Base-by-base conservation (phyloP, 2,329 filamentous ascomycete species). In the Claviceps sp. region DNA sequence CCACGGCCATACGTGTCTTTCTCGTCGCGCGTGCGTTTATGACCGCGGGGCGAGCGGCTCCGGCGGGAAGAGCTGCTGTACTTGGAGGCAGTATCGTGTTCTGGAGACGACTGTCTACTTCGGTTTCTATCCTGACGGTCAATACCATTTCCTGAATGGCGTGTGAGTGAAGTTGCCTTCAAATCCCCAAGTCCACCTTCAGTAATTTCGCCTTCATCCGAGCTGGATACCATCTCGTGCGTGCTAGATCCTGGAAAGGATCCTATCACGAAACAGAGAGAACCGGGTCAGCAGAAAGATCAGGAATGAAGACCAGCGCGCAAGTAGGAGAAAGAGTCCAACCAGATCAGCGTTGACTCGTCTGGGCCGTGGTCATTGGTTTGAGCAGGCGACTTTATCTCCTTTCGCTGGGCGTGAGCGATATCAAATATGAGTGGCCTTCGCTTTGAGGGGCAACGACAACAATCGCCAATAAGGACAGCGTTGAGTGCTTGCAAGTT, bases 111-210 rank as follows among this genome's bases (percentile, higher is more conserved):
- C 61, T 71, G 65, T 75, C 74, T 78, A 67, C 70, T 75, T 71
- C 77, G 81, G 72, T 71, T 77, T 90, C 89, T 95, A 86, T 85
- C 79, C 78, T 77, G 82, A 81, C 85, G 86, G 88, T 95, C 87
- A 95, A 95, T 84, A 80, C 78, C 82, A 80, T 74, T 83, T 84
- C 82, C 78, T 79, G 83, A 81, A 77, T 79, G 72, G 70, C 77
- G 78, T 77, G 78, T 75, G 77, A 83, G 81, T 83, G 85, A 84
- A 87, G 85, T 87, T 93, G 88, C 87, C 88, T 93, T 93, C 69
- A 71, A 72, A 63, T 73, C 66, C 65, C 67, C 67, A 76, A 75
- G 77, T 70, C 77, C 76, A 72, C 79, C 79, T 72, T 90, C 87
- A 68, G 85, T 72, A 70, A 91, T 89, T 75, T 94, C 89, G 72